Evolutionary conservation across 1,139 yeast genomes (phyloP).

Genomic region (Kodamaea anthophila): DNA sequence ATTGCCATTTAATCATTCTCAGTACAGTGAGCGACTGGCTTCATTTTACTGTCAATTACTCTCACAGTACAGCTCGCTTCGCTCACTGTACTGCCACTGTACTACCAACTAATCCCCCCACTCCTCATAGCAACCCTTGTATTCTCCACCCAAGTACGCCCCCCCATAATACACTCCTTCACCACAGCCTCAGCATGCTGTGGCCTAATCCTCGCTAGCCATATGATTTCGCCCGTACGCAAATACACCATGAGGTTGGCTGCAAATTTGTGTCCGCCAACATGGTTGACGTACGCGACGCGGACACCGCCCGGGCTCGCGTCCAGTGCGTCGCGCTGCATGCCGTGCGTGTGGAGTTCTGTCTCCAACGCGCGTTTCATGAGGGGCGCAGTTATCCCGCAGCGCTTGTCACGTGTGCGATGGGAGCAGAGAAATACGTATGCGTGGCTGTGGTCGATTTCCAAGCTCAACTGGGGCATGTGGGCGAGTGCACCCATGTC

Average conservation of each 20-base stretch:
- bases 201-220: conserved; percentile 87
- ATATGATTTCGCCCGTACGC: conserved; percentile 68
- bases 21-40: too few species aligned
- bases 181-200: conserved; percentile 67
- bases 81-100: too few species aligned
- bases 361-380: conserved; percentile 73
- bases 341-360: conserved; percentile 62
- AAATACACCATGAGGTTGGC: conserved; percentile 81
- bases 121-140: conserved; percentile 58
- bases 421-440: conserved; percentile 83
- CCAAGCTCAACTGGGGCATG: conserved; percentile 12
- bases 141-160: conserved; percentile 64
- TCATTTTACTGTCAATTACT: too few species aligned
- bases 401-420: conserved; percentile 81
- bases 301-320: conserved; percentile 66
- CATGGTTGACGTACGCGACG: conserved; percentile 71
- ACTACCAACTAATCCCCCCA: conserved; percentile 54
- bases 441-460: conserved; percentile 35
- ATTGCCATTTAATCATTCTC: too few species aligned
- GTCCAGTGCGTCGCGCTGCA: conserved; percentile 71
- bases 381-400: conserved; percentile 93
- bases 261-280: conserved; percentile 93
- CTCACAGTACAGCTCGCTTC: too few species aligned
- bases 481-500: too few species aligned
- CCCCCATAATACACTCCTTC: conserved; percentile 58